phyloP scores from a whole-genome alignment of 345 rosid species.

The Ceriops tagal region DNA sequence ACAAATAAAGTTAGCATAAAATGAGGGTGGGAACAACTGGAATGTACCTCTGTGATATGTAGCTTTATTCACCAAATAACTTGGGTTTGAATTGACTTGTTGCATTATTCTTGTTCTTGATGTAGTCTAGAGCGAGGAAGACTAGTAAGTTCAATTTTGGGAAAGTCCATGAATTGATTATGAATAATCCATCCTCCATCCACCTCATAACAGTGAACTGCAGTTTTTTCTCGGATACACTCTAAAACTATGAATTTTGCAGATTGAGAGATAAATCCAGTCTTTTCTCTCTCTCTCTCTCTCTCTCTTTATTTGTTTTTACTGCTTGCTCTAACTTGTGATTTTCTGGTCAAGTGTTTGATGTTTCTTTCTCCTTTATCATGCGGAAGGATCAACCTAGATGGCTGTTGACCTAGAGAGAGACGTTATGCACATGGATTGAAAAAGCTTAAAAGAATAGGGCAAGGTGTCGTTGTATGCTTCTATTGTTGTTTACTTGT shows the following conservation, averaged over 20 bases:
- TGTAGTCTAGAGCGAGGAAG: not conserved
- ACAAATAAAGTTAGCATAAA: no score
- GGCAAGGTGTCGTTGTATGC: constrained; percentile 60
- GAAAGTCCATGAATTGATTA: not conserved
- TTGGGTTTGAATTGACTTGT: no score
- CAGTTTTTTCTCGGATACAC: not conserved
- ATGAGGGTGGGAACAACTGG: no score
- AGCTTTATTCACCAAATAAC: no score
- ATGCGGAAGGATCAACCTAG: constrained; percentile 60
- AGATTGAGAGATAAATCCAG: not conserved
- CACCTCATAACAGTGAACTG: not conserved
- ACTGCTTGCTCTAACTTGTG: not conserved
- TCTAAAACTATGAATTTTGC: not conserved
- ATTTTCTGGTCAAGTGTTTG: constrained; percentile 3
- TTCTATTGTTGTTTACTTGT: not conserved
- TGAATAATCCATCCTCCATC: not conserved
- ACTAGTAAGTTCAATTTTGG: not conserved
- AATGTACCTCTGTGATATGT: no score
- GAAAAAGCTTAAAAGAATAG: constrained; percentile 73
- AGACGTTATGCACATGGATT: constrained; percentile 81
- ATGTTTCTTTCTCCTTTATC: constrained; percentile 16
- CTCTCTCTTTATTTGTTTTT: not conserved
- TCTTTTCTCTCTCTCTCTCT: not conserved
- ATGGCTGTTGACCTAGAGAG: constrained; percentile 81
- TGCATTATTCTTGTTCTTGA: no score